Evolutionary conservation across 2,329 filamentous ascomycete genomes (phyloP), one percentile per base, ranked within the genome.

Genomic region (Rhynchosporium graminicola): DNA sequence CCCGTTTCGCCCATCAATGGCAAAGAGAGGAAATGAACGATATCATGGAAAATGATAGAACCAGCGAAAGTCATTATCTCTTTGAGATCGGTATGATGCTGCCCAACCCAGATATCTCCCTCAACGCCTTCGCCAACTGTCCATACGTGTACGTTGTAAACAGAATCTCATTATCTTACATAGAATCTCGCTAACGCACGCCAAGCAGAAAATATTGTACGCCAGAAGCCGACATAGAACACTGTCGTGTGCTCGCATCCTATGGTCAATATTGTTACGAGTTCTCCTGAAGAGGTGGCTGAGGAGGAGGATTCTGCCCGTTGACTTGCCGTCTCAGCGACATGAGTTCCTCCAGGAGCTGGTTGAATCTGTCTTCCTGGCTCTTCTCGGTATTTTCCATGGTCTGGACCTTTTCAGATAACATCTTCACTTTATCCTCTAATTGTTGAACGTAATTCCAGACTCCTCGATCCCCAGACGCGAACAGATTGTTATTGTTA

Each of bases 371-470:
- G 10, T 72, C 63, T 66, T 72, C 68, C 48, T 72, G 68, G 20
- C 56, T 65, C 55, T 68, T 68, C 46, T 72, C 69, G 31, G 70
- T 68, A 28, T 60, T 67, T 58, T 75, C 79, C 71, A 83, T 75
- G 4, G 69, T 69, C 45, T 76, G 74, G 20, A 82, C 73, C 56
- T 77, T 77, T 40, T 82, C 80, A 43, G 75, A 76, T 28, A 83
- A 70, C 12, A 77, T 74, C 60, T 80, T 79, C n/a, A 83, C 73
- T 67, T 78, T 78, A 12, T 85, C 83, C 71, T 94, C 90, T 56
- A 94, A 78, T 20, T 81, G 82, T 61, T 91, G 86, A 40, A 93
- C 84, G 70, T 92, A 92, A 3, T 81, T 78, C 88, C 88, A 92
- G 8, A 93, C 78, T 47, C 86, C 87, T 65, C 85, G 80, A 57